Evolutionary conservation across 371 early-diverging fungal genomes (phyloP).

Genomic region (Rhizoclosmatium hyalinum): DNA sequence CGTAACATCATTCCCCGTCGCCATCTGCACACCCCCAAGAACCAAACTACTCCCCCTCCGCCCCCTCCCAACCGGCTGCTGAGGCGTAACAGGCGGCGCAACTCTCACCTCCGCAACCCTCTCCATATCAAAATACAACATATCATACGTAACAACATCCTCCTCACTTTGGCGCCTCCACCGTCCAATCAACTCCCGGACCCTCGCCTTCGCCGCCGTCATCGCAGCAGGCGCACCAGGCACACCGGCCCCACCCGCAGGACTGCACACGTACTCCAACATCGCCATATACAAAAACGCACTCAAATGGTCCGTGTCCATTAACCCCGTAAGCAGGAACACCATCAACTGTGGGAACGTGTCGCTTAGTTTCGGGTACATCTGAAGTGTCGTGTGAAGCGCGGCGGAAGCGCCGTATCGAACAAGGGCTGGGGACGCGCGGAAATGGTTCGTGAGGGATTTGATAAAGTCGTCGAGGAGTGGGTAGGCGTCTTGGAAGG

Average conservation of each 20-base stretch:
- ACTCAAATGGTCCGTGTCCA: slow-evolving; percentile 55
- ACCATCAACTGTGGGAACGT: slow-evolving; percentile 36
- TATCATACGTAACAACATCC: slow-evolving; percentile 35
- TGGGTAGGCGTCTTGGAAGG: slow-evolving; percentile 22
- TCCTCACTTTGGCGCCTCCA: slow-evolving; percentile 25
- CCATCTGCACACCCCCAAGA: not conserved
- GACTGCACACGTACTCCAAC: slow-evolving; percentile 39
- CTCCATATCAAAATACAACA: slow-evolving; percentile 30
- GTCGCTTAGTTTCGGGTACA: slow-evolving; percentile 43
- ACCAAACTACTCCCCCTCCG: not conserved
- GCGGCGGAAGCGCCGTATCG: slow-evolving; percentile 56
- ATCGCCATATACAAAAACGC: slow-evolving; percentile 53
- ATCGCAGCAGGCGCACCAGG: not conserved
- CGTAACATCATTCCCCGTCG: slow-evolving; percentile 17
- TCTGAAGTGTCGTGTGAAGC: slow-evolving; percentile 45
- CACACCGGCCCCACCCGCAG: not conserved
- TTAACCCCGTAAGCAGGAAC: slow-evolving; percentile 48
- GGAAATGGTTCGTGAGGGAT: slow-evolving; percentile 53
- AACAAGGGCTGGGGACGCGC: slow-evolving; percentile 52
- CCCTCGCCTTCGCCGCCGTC: slow-evolving; percentile 11
- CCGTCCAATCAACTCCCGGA: slow-evolving; percentile 29
- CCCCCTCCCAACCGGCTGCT: not conserved
- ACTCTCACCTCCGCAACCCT: not conserved
- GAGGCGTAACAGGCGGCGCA: not conserved
- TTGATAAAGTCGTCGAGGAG: slow-evolving; percentile 48